These are phyloP conservation scores for Juglanconis oblonga DNA, from an alignment of 2,329 filamentous ascomycete genomes.

Conservation along the genomic window DNA sequence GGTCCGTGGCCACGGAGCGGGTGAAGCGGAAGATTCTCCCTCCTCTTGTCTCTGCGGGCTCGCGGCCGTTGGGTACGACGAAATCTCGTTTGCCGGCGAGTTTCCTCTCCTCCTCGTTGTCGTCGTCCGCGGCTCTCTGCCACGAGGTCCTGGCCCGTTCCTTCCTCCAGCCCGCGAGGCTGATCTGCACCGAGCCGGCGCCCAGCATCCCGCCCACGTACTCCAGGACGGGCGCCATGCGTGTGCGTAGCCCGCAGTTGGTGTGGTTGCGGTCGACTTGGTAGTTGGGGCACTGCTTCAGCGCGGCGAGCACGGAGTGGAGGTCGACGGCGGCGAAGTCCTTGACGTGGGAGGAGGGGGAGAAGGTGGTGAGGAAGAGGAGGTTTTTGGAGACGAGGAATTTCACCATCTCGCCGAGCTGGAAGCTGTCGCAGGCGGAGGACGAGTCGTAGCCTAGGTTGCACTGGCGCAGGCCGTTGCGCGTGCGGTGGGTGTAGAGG, in stretches of 20 bases:
- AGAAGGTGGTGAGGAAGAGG: constrained; percentile 55
- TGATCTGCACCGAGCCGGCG: constrained; percentile 41
- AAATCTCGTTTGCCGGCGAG: constrained; percentile 5
- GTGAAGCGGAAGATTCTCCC: constrained; percentile 46
- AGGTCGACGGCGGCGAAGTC: constrained; percentile 59
- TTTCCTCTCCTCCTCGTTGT: constrained; percentile 13
- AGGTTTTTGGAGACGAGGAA: constrained; percentile 64
- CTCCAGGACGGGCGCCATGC: constrained; percentile 64
- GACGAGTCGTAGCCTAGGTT: constrained; percentile 72
- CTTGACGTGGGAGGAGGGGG: constrained; percentile 43
- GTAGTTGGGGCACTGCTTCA: constrained; percentile 68
- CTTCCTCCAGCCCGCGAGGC: constrained; percentile 45
- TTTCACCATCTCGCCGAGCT: constrained; percentile 73
- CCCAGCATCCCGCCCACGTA: constrained; percentile 58
- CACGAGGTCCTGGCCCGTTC: constrained; percentile 39
- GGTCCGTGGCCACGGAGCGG: constrained; percentile 46
- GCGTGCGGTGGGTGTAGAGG: constrained; percentile 63
- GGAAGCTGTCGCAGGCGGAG: constrained; percentile 71
- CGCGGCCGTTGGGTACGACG: constrained; percentile 18
- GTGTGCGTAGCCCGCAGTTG: constrained; percentile 68
- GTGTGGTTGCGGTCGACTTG: constrained; percentile 72
- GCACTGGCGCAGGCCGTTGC: constrained; percentile 50
- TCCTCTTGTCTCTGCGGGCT: background rate
- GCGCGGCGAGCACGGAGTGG: constrained; percentile 53
- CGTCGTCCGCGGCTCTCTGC: constrained; percentile 25